A percentile compares a stretch with the other conserved stretches of the same genome.
These are phyloP conservation scores for Sporodiniella umbellata DNA, from an alignment of 371 early-diverging fungal genomes.

Conservation along the genomic window DNA sequence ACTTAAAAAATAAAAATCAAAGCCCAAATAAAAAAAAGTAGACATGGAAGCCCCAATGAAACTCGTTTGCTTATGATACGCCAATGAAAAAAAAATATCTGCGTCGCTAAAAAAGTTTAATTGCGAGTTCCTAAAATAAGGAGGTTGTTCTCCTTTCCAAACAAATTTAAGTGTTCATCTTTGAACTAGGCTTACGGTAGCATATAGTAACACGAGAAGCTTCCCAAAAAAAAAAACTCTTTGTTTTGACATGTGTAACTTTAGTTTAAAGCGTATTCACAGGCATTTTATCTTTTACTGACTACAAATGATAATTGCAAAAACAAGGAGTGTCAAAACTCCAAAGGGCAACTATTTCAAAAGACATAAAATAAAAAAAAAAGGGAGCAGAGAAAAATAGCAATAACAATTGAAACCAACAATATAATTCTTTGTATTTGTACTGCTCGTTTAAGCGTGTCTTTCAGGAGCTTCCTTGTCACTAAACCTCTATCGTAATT, in stretches of 20 bases:
- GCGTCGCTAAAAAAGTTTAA: background rate
- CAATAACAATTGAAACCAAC: background rate
- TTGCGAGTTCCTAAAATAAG: background rate
- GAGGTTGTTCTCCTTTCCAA: background rate
- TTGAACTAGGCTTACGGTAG: background rate
- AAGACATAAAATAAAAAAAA: background rate
- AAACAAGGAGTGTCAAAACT: background rate
- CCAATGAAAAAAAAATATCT: constrained; percentile 1
- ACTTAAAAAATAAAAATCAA: constrained; percentile 1
- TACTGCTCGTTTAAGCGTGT: background rate
- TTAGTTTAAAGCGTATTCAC: background rate
- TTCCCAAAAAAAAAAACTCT: background rate
- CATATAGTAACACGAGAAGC: background rate
- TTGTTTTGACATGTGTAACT: constrained; percentile 1
- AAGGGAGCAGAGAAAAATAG: background rate
- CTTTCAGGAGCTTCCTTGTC: no score
- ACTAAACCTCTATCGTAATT: background rate
- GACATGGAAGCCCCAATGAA: background rate
- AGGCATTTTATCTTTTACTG: no score
- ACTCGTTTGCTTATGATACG: background rate
- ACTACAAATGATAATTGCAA: no score
- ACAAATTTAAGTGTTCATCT: background rate
- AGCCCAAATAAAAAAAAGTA: background rate
- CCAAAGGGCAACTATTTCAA: background rate
- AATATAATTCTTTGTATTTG: background rate